Conservation (phyloP, 2,329 filamentous ascomycete genomes). For the Talaromyces sp. region DNA sequence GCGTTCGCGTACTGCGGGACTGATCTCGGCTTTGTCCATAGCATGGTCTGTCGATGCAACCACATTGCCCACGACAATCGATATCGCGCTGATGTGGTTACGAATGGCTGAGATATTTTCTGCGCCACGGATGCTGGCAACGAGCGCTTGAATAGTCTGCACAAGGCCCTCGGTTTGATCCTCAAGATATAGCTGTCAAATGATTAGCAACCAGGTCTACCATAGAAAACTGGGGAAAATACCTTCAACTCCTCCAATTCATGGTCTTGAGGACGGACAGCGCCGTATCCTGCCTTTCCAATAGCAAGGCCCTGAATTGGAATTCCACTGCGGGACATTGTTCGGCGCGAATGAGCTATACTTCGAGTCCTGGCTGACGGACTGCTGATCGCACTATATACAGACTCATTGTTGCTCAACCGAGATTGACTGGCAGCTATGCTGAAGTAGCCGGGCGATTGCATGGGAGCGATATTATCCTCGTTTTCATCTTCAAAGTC, state of each 20-base stretch:
- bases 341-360: constrained; percentile 30
- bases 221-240: constrained; percentile 20
- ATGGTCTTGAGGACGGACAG: constrained; percentile 39
- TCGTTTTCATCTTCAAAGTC: constrained; percentile 79
- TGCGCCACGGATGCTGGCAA: constrained; percentile 66
- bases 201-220: constrained; percentile 20
- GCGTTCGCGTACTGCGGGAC: constrained; percentile 49
- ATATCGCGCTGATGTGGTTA: constrained; percentile 68
- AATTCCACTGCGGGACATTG: constrained; percentile 27
- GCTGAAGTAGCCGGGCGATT: constrained; percentile 65
- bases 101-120: constrained; percentile 63
- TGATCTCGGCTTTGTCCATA: constrained; percentile 46
- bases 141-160: constrained; percentile 76
- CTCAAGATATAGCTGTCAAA: constrained; percentile 67
- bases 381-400: constrained; percentile 70
- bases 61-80: constrained; percentile 66
- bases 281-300: constrained; percentile 39
- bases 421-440: constrained; percentile 50
- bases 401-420: constrained; percentile 65
- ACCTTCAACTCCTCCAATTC: constrained; percentile 62
- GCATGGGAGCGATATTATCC: constrained; percentile 59
- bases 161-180: constrained; percentile 77
- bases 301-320: constrained; percentile 31
- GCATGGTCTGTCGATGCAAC: constrained; percentile 62
- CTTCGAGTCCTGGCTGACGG: constrained; percentile 47